Percentiles rank a stretch among this genome's conserved stretches.
phyloP scores from a whole-genome alignment of 257 asterid species.

The Solanum clarkiae region DNA sequence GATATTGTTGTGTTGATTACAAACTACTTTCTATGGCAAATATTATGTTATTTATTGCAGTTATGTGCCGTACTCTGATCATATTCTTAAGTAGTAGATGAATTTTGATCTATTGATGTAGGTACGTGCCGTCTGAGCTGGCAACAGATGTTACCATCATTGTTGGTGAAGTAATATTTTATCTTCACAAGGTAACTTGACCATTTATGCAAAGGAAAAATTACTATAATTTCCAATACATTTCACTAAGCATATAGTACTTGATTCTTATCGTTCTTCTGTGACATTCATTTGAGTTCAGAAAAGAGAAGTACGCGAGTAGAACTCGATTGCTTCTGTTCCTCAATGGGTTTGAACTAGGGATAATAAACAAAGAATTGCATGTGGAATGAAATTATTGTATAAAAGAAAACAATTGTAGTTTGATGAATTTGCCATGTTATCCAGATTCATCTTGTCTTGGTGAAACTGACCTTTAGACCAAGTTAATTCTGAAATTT shows the following conservation, averaged over 20 bases:
- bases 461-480: neutral
- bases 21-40: neutral
- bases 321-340: neutral
- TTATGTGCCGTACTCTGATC: neutral
- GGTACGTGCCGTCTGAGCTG: constrained; percentile 64
- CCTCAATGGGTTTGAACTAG: neutral
- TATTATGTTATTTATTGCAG: neutral
- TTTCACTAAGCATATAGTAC: neutral
- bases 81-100: neutral
- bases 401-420: neutral
- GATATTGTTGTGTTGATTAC: neutral
- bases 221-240: neutral
- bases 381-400: neutral
- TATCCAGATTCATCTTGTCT: neutral
- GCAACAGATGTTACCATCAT: constrained; percentile 52
- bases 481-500: neutral
- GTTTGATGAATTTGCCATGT: neutral
- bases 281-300: neutral
- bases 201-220: neutral
- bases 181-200: constrained; percentile 81
- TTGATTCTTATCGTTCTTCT: neutral
- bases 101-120: constrained; percentile 14
- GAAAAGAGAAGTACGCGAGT: neutral
- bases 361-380: neutral
- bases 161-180: constrained; percentile 55